A percentile compares a stretch with the other conserved stretches of the same genome.
phyloP scores from a whole-genome alignment of 1,139 yeast species.

The Keqinozyma sinolaborantium region DNA sequence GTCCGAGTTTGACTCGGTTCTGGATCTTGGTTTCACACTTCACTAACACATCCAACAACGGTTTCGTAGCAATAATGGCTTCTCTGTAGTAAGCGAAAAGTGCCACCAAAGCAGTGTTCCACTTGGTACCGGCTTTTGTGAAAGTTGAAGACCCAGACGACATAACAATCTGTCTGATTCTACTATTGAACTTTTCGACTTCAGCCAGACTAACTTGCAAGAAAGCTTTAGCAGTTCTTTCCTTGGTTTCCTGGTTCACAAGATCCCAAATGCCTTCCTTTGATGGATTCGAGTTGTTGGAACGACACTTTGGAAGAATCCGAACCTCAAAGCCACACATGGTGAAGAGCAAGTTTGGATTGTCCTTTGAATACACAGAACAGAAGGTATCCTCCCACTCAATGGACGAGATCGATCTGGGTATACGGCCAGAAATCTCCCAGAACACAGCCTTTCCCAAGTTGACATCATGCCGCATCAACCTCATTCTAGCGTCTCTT shows the following conservation, averaged over 20 bases:
- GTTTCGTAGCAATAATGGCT: constrained; percentile 83
- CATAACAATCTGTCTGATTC: constrained; percentile 89
- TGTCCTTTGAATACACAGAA: constrained; percentile 86
- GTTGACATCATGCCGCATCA: constrained; percentile 88
- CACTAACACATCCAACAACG: constrained; percentile 76
- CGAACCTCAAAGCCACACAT: constrained; percentile 97
- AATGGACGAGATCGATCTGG: constrained; percentile 66
- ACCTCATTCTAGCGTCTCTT: constrained; percentile 82
- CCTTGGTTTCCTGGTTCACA: constrained; percentile 66
- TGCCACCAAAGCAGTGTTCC: constrained; percentile 92
- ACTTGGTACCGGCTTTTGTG: constrained; percentile 89
- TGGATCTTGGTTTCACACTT: constrained; percentile 93
- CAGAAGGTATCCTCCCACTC: constrained; percentile 82
- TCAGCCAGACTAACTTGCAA: constrained; percentile 81
- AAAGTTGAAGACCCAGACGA: constrained; percentile 95
- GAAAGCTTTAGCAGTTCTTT: constrained; percentile 86
- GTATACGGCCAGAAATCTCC: constrained; percentile 82
- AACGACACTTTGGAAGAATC: constrained; percentile 71
- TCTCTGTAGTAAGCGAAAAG: constrained; percentile 89
- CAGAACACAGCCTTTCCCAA: constrained; percentile 90
- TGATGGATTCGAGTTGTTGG: constrained; percentile 43
- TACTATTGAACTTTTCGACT: constrained; percentile 73
- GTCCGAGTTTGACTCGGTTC: constrained; percentile 89
- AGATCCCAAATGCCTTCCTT: constrained; percentile 92
- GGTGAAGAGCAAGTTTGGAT: constrained; percentile 81